Evolutionary conservation across 805 yeast genomes (phyloP).

Genomic region (Candida namnaoensis): DNA sequence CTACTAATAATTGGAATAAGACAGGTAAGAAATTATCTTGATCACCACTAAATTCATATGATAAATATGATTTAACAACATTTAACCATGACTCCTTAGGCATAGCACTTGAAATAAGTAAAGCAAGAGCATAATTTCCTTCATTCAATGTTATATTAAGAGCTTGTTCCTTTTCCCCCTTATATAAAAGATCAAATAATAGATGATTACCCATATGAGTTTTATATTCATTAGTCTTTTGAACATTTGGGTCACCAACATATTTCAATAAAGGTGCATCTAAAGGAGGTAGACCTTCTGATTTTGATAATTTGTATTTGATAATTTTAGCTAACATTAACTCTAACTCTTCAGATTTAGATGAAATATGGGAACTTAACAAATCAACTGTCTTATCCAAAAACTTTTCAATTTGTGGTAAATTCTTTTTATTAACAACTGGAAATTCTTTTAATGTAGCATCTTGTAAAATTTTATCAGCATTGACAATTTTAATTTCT

Average conservation of each 20-base stretch:
- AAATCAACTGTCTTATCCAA: constrained; percentile 12
- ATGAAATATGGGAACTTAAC: constrained; percentile 1
- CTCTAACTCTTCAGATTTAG: constrained; percentile 59
- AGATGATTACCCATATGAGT: constrained; percentile 7
- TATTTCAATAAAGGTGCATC: too few relatives aligned
- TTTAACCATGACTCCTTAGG: constrained; percentile 53
- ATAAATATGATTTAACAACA: constrained; percentile 50
- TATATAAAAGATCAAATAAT: constrained; percentile 17
- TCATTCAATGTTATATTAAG: constrained; percentile 50
- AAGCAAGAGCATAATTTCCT: constrained; percentile 71
- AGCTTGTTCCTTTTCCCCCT: constrained; percentile 66
- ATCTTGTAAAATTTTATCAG: constrained; percentile 24
- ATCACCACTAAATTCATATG: constrained; percentile 33
- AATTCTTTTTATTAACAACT: constrained; percentile 19
- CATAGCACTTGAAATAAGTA: constrained; percentile 58
- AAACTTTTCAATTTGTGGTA: constrained; percentile 16
- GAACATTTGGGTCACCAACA: too few relatives aligned
- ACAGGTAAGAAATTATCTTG: constrained; percentile 39
- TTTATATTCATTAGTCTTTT: constrained; percentile 25
- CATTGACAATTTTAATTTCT: constrained; percentile 27
- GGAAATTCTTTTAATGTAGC: constrained; percentile 24
- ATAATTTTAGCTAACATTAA: constrained; percentile 45
- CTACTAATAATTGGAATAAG: constrained; percentile 55
- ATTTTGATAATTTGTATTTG: constrained; percentile 13
- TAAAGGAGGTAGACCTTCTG: background rate